These are phyloP conservation scores for Penicillium simplicissimum DNA, from an alignment of 495 filamentous ascomycete species.

Conservation along the genomic window DNA sequence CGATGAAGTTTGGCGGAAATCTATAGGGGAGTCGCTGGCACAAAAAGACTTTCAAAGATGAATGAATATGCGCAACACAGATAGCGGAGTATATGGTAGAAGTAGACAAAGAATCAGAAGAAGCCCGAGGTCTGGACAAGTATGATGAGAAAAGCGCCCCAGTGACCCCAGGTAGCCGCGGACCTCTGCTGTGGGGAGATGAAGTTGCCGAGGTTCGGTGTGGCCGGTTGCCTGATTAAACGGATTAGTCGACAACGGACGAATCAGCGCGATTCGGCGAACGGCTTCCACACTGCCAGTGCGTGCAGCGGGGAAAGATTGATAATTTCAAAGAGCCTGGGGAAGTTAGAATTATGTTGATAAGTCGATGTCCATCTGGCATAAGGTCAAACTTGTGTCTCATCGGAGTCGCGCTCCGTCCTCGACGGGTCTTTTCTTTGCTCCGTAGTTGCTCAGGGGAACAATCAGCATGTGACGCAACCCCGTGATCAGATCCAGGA, in stretches of 20 bases:
- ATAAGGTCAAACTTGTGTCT: neutral
- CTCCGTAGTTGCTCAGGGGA: neutral
- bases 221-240: conserved; percentile 15
- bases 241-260: neutral
- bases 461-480: neutral
- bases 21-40: neutral
- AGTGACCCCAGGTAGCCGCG: conserved; percentile 27
- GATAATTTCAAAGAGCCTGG: neutral
- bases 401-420: neutral
- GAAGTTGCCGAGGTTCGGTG: conserved; percentile 41
- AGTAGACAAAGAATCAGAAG: neutral
- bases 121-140: neutral
- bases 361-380: neutral
- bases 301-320: neutral
- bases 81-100: neutral
- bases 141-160: conserved; percentile 12
- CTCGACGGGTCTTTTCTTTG: neutral
- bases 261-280: conserved; percentile 1
- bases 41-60: neutral
- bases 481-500: neutral
- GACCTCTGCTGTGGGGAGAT: conserved; percentile 33
- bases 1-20: neutral
- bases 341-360: neutral
- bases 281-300: neutral
- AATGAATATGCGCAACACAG: neutral